Evolutionary conservation across 1,284 basidiomycete species (phyloP), one percentile per base, ranked within the genome.

Genomic region (Sanghuangporus sanghuang): DNA sequence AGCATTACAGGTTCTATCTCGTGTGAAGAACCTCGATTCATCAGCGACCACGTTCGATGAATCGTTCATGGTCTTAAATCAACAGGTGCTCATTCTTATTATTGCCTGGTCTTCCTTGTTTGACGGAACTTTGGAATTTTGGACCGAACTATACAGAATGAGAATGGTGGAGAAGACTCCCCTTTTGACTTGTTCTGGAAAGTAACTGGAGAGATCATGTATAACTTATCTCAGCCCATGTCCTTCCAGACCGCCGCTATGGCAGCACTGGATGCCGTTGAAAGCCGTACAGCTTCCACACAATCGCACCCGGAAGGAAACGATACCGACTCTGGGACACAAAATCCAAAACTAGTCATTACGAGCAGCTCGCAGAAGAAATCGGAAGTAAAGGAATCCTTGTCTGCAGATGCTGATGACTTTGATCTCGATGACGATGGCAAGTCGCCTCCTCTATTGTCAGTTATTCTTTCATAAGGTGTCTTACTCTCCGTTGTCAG

Each of bases 171-270:
- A 70, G 86, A 66, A 16, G 64, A 65, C 16, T 64, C 62, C 21
- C 64, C 88, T 4, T 93, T 93, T 77, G 91, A 92, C 71, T 83
- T 90, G 67, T 93, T 92, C 70, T 93, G 91, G 91, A 86, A 83
- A 69, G 89, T 88, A 44, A 89, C 91, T 76, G 87, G 92, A 73
- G 90, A 87, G 52, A 87, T 91, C 82, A 74, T 92, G 54, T 89
- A 92, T 68, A 86, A 90, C 69, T 79, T 93, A 18, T 89, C 89
- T 6, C 89, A 91, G 69, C 90, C 90, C 1, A 89, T 93, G 23
- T 91, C 91, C n/a, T 93, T 93, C 71, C 85, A 90, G 6, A 90
- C 89, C 2, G 86, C 86, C 16, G 90, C 91, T 14, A 79, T 93
- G 48, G 83, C 82, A 42, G 77, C 73, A 6, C 66, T 78, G 18